Conservation (phyloP, 208 protist genomes). For the Leishmania aethiopica region DNA sequence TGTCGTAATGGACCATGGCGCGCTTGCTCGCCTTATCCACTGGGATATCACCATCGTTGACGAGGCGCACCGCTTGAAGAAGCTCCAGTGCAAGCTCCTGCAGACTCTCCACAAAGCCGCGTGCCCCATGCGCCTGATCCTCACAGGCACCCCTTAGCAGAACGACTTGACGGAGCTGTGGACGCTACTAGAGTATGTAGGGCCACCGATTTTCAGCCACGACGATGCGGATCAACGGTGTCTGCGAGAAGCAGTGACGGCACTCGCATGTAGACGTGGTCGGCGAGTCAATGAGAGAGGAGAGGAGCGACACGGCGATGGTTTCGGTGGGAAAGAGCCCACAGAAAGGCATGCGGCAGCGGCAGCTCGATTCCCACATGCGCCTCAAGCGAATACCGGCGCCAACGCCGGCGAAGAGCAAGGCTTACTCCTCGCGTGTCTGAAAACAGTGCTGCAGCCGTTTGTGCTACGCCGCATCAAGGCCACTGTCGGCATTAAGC, state of each 20-base stretch:
- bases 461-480: constrained; percentile 67
- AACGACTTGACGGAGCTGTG: constrained; percentile 98
- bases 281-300: not conserved
- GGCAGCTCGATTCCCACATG: not conserved
- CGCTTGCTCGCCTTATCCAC: constrained; percentile 30
- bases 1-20: constrained; percentile 57
- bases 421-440: not conserved
- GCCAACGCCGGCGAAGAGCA: constrained; percentile 11
- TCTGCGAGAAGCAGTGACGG: constrained; percentile 59
- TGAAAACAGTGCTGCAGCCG: constrained; percentile 38
- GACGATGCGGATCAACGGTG: constrained; percentile 23
- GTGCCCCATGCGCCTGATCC: constrained; percentile 93
- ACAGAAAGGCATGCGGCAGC: not conserved
- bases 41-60: constrained; percentile 87
- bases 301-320: not conserved
- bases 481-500: constrained; percentile 36
- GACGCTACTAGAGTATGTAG: constrained; percentile 98
- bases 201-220: constrained; percentile 90
- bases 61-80: constrained; percentile 96
- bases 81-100: constrained; percentile 87
- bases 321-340: not conserved
- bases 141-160: constrained; percentile 97
- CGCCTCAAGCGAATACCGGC: not conserved
- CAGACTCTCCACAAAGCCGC: constrained; percentile 93
- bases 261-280: not conserved